Evolutionary conservation across 2,329 filamentous ascomycete genomes (phyloP).

Genomic region (Huntiella decipiens): DNA sequence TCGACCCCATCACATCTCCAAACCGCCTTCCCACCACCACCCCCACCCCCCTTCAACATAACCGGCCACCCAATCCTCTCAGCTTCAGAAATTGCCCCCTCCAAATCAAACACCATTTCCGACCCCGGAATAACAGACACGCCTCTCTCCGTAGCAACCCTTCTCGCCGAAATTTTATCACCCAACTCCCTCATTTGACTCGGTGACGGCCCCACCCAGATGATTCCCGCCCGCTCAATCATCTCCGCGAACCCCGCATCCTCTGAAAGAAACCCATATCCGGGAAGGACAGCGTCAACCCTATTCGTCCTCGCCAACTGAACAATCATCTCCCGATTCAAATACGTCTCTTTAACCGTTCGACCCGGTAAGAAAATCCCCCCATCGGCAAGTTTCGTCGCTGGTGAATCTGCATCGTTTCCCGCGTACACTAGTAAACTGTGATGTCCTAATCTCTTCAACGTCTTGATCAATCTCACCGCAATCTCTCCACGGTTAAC

Average conservation of each 20-base stretch:
- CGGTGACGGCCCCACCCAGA: conserved; percentile 39
- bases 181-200: conserved; percentile 22
- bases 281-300: conserved; percentile 42
- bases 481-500: conserved; percentile 63
- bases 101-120: conserved; percentile 10
- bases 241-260: conserved; percentile 39
- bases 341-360: conserved; percentile 30
- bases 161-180: conserved; percentile 21
- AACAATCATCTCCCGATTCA: conserved; percentile 44
- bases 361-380: conserved; percentile 42
- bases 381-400: conserved; percentile 48
- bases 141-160: conserved; percentile 16
- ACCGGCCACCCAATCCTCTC: conserved; percentile 20
- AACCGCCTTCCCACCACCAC: conserved; percentile 25
- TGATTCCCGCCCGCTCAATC: conserved; percentile 33
- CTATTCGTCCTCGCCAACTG: conserved; percentile 28
- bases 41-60: conserved; percentile 25
- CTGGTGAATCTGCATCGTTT: conserved; percentile 42
- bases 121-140: conserved; percentile 21
- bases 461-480: conserved; percentile 48
- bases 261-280: conserved; percentile 49
- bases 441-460: conserved; percentile 44
- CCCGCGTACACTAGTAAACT: conserved; percentile 53
- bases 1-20: conserved; percentile 14
- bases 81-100: conserved; percentile 14